Conservation (phyloP, 352 stramenopile genomes). For the Globisporangium spinosum region DNA sequence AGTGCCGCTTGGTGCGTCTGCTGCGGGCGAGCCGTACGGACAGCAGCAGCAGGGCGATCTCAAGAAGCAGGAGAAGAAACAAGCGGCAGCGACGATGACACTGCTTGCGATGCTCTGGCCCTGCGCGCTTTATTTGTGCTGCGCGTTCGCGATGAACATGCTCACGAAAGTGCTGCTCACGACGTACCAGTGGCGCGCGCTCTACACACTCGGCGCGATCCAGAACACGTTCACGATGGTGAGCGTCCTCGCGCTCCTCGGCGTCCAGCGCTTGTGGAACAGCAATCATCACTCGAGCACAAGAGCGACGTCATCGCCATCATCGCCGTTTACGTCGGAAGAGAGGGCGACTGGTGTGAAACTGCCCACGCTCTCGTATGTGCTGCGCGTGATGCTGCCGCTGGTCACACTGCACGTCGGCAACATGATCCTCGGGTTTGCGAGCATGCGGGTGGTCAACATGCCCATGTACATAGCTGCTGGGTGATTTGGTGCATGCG, state of each 20-base stretch:
- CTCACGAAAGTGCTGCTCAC: conserved; percentile 71
- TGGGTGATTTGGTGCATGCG: neutral
- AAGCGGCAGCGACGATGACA: neutral
- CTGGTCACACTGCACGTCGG: conserved; percentile 48
- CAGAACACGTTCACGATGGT: conserved; percentile 63
- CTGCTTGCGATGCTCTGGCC: conserved; percentile 46
- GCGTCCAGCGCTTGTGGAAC: conserved; percentile 12
- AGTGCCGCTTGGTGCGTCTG: neutral
- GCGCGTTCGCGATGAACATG: conserved; percentile 74
- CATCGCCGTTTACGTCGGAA: neutral
- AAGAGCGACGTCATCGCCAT: neutral
- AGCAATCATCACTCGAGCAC: neutral
- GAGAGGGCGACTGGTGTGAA: neutral
- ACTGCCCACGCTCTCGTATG: conserved; percentile 7
- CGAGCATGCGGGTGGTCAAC: conserved; percentile 62
- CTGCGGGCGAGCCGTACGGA: neutral
- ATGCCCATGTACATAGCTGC: conserved; percentile 59
- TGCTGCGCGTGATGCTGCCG: conserved; percentile 40
- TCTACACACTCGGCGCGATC: conserved; percentile 58
- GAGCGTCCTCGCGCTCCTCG: conserved; percentile 31
- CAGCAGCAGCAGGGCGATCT: neutral
- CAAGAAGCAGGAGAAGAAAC: neutral
- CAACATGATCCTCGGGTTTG: conserved; percentile 69
- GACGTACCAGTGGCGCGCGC: conserved; percentile 49
- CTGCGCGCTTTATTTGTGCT: conserved; percentile 61